Conservation (phyloP, 179 eudicot genomes). For the Carnegiea gigantea region DNA sequence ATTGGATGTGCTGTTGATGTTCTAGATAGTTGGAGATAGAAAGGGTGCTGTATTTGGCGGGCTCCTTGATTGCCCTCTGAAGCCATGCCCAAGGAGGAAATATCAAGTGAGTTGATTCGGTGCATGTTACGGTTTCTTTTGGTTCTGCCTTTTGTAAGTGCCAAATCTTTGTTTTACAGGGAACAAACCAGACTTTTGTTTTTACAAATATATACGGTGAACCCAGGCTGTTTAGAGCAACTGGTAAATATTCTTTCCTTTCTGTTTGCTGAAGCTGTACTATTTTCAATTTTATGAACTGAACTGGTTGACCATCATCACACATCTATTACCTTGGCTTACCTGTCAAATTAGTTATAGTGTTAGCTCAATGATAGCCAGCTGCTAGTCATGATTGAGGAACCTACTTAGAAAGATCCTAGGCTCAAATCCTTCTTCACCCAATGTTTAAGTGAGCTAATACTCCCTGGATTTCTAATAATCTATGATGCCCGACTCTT, state of each 20-base stretch:
- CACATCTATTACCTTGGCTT: neutral
- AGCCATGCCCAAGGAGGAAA: slow-evolving; percentile 76
- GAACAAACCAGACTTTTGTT: slow-evolving; percentile 83
- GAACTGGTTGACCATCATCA: neutral
- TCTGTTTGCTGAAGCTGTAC: slow-evolving; percentile 15
- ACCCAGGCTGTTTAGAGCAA: slow-evolving; percentile 89
- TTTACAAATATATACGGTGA: slow-evolving; percentile 86
- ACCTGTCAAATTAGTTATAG: no score
- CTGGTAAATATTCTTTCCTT: slow-evolving; percentile 53
- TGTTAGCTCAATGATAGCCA: no score
- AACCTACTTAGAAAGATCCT: neutral
- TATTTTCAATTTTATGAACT: neutral
- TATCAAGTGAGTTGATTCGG: slow-evolving; percentile 68
- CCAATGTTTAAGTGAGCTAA: neutral
- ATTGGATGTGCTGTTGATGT: slow-evolving; percentile 17
- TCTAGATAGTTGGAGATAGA: slow-evolving; percentile 83
- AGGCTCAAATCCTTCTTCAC: neutral
- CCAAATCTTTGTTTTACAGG: slow-evolving; percentile 43
- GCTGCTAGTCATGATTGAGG: neutral
- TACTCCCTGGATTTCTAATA: neutral
- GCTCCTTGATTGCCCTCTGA: slow-evolving; percentile 76
- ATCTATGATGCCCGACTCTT: no score
- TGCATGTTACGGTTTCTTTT: neutral
- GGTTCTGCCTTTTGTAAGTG: neutral
- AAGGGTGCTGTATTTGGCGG: slow-evolving; percentile 97